These are phyloP conservation scores for Lepiota venenata DNA, from an alignment of 768 basidiomycete genomes.

Conservation along the genomic window DNA sequence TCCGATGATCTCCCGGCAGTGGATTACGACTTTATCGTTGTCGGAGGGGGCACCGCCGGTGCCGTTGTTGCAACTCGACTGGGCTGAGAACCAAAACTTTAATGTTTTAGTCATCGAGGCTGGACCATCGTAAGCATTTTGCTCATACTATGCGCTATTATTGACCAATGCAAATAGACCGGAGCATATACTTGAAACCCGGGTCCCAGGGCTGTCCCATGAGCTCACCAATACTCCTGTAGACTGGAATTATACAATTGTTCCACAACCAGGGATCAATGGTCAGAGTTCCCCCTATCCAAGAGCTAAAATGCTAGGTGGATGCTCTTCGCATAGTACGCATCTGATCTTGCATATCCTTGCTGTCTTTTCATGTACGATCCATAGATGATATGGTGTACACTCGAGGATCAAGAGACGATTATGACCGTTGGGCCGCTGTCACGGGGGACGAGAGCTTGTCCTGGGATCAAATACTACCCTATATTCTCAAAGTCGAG, in stretches of 20 bases:
- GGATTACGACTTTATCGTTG: constrained; percentile 25
- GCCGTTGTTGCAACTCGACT: constrained; percentile 45
- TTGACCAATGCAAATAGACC: neutral
- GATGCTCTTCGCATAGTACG: constrained; percentile 28
- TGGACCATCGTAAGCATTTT: constrained; percentile 23
- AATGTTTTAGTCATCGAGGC: constrained; percentile 49
- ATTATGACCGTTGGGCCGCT: constrained; percentile 8
- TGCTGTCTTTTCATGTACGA: too few species aligned
- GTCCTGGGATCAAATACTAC: constrained; percentile 7
- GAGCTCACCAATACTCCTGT: neutral
- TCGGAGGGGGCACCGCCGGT: constrained; percentile 46
- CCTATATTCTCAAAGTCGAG: constrained; percentile 6
- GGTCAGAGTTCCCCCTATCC: constrained; percentile 19
- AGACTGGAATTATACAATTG: constrained; percentile 23
- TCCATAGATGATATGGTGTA: constrained; percentile 10
- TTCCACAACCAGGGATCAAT: constrained; percentile 21
- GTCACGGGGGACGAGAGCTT: neutral
- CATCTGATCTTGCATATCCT: neutral
- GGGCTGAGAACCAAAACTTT: constrained; percentile 36
- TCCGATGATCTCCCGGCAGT: neutral
- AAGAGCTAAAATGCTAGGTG: constrained; percentile 29
- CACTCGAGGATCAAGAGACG: constrained; percentile 6
- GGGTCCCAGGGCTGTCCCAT: constrained; percentile 1
- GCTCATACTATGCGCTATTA: too few species aligned
- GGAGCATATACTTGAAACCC: neutral